phyloP scores from a whole-genome alignment of 179 eudicot genomes.

The Heliamphora pulchella region DNA sequence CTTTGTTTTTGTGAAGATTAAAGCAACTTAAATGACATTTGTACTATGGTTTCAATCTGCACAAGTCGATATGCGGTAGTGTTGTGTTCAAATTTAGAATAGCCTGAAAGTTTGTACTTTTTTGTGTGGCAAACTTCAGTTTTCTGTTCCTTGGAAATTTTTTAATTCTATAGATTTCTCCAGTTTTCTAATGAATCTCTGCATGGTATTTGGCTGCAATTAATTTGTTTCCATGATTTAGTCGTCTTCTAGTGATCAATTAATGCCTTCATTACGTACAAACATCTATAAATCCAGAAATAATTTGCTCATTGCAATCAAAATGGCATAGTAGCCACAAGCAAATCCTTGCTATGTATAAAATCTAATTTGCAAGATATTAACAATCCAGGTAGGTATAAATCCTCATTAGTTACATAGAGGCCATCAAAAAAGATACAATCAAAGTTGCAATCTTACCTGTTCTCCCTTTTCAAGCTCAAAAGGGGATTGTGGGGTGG shows the following conservation, averaged over 20 bases:
- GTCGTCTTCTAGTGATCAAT: background rate
- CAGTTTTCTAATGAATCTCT: conserved; percentile 4
- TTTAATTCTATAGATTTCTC: background rate
- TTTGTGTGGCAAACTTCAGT: background rate
- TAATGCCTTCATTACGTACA: background rate
- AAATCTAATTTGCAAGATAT: background rate
- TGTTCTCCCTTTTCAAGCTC: background rate
- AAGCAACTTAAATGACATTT: background rate
- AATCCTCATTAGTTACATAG: background rate
- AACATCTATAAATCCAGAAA: background rate
- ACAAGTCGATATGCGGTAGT: background rate
- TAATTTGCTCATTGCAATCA: background rate
- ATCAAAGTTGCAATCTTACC: background rate
- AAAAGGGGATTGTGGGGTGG: background rate
- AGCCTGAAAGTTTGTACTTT: background rate
- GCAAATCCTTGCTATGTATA: background rate
- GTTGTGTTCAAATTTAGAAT: background rate
- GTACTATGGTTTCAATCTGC: background rate
- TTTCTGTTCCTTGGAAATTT: background rate
- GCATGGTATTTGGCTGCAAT: background rate
- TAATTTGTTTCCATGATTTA: background rate
- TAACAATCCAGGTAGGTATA: background rate
- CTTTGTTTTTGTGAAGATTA: background rate
- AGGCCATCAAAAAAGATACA: background rate
- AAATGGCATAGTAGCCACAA: background rate